Percentiles rank a stretch among this genome's conserved stretches.
Conservation (phyloP, 75 land plant genomes). For the Pinus albicaulis region DNA sequence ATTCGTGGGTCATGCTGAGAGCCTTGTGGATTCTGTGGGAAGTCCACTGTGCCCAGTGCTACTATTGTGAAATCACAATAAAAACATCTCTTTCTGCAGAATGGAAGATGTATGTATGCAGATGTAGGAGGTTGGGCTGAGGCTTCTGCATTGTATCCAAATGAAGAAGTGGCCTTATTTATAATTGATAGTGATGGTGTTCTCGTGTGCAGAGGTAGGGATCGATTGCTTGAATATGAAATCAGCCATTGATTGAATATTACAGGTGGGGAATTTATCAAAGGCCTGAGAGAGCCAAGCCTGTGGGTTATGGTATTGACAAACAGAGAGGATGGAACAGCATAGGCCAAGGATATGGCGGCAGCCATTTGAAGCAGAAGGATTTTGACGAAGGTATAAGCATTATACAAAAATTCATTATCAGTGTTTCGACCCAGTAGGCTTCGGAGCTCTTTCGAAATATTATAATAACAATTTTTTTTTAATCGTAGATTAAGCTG, state of each 20-base stretch:
- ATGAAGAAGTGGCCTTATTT: neutral
- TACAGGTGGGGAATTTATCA: neutral
- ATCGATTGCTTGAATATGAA: neutral
- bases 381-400: no score
- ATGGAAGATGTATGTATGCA: slow-evolving; percentile 92
- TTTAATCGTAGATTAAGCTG: no score
- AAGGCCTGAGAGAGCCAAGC: neutral
- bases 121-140: slow-evolving; percentile 47
- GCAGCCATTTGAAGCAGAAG: no score
- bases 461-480: no score
- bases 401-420: no score
- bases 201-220: neutral
- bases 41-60: slow-evolving; percentile 70
- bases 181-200: no score
- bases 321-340: neutral
- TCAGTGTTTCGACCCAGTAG: no score
- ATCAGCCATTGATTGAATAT: neutral
- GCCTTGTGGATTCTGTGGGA: neutral
- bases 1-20: slow-evolving; percentile 58
- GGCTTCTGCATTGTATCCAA: neutral
- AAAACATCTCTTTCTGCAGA: slow-evolving; percentile 91
- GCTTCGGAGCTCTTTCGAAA: no score
- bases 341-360: neutral
- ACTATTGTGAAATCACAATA: slow-evolving; percentile 98
- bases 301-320: neutral